Evolutionary conservation across 352 stramenopile species (phyloP).

Genomic region (Pythium sukuiense): DNA sequence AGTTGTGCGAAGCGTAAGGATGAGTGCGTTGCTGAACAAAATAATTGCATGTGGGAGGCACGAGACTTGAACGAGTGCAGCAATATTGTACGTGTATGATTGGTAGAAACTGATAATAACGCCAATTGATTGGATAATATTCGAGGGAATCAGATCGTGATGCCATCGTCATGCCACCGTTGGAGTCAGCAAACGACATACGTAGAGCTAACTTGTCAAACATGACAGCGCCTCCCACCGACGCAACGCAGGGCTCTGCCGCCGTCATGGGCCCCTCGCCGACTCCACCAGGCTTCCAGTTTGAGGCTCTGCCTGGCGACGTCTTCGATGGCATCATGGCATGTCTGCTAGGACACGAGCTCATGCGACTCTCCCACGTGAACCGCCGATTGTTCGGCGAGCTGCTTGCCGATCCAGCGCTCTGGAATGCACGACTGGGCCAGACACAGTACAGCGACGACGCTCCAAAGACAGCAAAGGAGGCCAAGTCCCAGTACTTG

Average conservation of each 20-base stretch:
- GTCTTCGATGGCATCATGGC: conserved; percentile 19
- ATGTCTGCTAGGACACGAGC: conserved; percentile 18
- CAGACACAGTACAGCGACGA: not conserved
- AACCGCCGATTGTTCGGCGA: conserved; percentile 9
- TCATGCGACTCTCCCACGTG: conserved; percentile 16
- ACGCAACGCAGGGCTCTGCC: not conserved
- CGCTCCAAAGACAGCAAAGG: not conserved
- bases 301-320: conserved; percentile 20
- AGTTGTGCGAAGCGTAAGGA: not conserved
- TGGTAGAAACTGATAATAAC: conserved; percentile 1
- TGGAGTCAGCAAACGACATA: not conserved
- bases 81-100: not conserved
- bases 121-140: too few relatives aligned
- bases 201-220: not conserved
- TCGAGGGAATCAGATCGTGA: too few relatives aligned
- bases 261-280: too few relatives aligned
- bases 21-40: not conserved
- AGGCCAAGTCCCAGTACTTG: conserved; percentile 14
- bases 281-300: conserved; percentile 11
- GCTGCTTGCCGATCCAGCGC: conserved; percentile 5
- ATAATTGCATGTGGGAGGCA: not conserved
- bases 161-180: not conserved
- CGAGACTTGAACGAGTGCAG: not conserved
- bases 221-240: not conserved
- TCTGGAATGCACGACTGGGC: conserved; percentile 8